phyloP scores from a whole-genome alignment of 495 filamentous ascomycete genomes.

The Schizothecium vesticola region DNA sequence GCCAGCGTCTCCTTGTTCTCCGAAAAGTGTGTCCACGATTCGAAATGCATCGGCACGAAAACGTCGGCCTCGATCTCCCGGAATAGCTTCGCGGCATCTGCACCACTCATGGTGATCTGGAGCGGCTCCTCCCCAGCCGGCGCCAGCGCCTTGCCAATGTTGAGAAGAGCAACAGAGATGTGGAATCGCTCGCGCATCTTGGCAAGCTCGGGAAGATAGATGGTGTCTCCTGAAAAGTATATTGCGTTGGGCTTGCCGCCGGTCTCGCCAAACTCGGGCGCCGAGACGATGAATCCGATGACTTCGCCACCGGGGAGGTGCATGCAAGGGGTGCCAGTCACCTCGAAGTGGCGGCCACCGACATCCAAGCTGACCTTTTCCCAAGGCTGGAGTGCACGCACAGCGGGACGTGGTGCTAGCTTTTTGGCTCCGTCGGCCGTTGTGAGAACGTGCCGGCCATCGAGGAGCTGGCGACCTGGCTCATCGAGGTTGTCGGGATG shows the following conservation, averaged over 20 bases:
- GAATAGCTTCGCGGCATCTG: conserved; percentile 37
- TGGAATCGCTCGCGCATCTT: conserved; percentile 30
- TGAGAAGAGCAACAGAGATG: conserved; percentile 34
- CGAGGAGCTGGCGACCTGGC: conserved; percentile 34
- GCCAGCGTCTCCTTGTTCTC: conserved; percentile 33
- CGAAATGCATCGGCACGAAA: conserved; percentile 51
- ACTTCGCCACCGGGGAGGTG: conserved; percentile 46
- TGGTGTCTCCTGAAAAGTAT: conserved; percentile 53
- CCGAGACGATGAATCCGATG: conserved; percentile 44
- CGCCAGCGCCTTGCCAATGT: conserved; percentile 32
- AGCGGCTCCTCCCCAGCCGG: conserved; percentile 25
- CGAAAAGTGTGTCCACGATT: conserved; percentile 48
- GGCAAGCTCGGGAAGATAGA: conserved; percentile 44
- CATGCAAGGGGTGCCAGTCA: conserved; percentile 42
- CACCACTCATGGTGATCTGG: conserved; percentile 49
- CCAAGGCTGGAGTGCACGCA: conserved; percentile 34
- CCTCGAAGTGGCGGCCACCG: conserved; percentile 40
- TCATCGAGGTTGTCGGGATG: conserved; percentile 51
- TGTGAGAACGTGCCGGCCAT: conserved; percentile 47
- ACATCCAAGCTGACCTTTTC: conserved; percentile 18
- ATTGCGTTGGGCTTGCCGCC: conserved; percentile 46
- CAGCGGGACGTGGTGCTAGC: conserved; percentile 38
- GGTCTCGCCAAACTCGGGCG: conserved; percentile 34
- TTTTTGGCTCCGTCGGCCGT: conserved; percentile 45
- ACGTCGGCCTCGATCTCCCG: conserved; percentile 41